Evolutionary conservation across 139 green algal genomes (phyloP), one percentile per base, ranked within the genome.

Genomic region (Chlorella vulgaris): DNA sequence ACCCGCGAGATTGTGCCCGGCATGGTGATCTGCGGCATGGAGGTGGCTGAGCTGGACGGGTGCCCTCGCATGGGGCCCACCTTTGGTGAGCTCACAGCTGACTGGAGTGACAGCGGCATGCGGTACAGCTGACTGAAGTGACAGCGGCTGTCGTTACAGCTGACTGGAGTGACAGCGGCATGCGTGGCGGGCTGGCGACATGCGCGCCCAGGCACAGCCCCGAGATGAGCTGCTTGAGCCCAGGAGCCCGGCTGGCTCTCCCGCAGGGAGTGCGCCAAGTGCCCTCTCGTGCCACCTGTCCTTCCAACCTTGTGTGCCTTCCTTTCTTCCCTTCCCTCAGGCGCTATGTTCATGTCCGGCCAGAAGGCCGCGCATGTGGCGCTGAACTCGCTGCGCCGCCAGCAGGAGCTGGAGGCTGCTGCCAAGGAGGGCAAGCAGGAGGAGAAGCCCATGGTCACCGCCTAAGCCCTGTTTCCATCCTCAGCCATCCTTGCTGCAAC

Each of bases 1-100:
- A 98, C 94, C 13, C 78, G 89, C 6, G 93, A 98, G 86, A 90
- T 98, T 0, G 95, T 99, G 24, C 95, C 95, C 36, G 96, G 96
- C 81, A 96, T 99, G 92, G 92, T 99, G 53, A 86, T 99, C 73
- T 91, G 89, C 73, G 96, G 96, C 78, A 99, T 99, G 96, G 96
- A 99, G 93, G 91, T 90, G 28, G 88, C 89, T 58, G 88, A 92
- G 88, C 63, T 92, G 50, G 91, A 95, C 78, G 92, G 93, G 74
- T 91, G 84, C 21, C 93, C 94, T 35, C 92, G 94, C 84, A 98
- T 98, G 96, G 96, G 96, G 73, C 96, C 96, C 62, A 99, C 96
- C 40, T 98, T 99, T 85, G 95, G 69, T 76, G 42, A 36, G 69
- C 69, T n/a, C 55, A 65, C 18, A 28, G 22, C 55, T 31, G n/a